phyloP scores from a whole-genome alignment of 768 basidiomycete species.

The Tylopilus intermedius region DNA sequence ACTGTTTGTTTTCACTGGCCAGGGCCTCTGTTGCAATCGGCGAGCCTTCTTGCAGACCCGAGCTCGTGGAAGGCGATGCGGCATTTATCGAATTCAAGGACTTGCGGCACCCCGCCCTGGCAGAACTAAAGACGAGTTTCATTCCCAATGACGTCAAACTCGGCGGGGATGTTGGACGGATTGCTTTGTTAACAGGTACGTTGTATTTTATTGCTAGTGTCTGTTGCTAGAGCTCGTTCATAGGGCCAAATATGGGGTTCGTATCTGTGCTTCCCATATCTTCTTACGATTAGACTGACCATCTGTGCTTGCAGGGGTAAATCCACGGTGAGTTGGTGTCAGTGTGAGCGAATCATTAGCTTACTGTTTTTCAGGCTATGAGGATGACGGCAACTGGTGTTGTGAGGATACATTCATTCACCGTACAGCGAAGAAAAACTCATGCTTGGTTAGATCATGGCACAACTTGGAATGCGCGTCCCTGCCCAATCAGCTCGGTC shows the following conservation, averaged over 20 bases:
- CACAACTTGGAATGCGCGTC: slow-evolving; percentile 92
- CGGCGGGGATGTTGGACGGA: slow-evolving; percentile 68
- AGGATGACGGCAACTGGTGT: slow-evolving; percentile 95
- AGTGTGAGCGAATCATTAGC: background rate
- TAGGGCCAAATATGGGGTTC: slow-evolving; percentile 87
- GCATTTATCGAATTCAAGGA: slow-evolving; percentile 86
- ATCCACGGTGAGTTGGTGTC: slow-evolving; percentile 50
- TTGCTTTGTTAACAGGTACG: slow-evolving; percentile 82
- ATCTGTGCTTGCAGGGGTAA: slow-evolving; percentile 51
- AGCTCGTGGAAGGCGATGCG: slow-evolving; percentile 73
- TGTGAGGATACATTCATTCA: slow-evolving; percentile 37
- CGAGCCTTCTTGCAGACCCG: slow-evolving; percentile 90
- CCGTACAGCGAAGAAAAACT: background rate
- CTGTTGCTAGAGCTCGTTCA: background rate
- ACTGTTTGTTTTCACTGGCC: slow-evolving; percentile 89
- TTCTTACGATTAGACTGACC: background rate
- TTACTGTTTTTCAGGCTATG: slow-evolving; percentile 51
- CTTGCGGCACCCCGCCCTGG: slow-evolving; percentile 81
- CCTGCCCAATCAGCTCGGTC: slow-evolving; percentile 80
- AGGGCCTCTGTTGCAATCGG: slow-evolving; percentile 86
- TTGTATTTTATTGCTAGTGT: slow-evolving; percentile 5
- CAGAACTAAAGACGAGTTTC: slow-evolving; percentile 68
- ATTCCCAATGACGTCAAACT: slow-evolving; percentile 91
- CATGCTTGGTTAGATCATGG: slow-evolving; percentile 61
- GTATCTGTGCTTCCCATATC: slow-evolving; percentile 21